phyloP scores from a whole-genome alignment of 2,329 filamentous ascomycete species.

The Diplodia seriata region DNA sequence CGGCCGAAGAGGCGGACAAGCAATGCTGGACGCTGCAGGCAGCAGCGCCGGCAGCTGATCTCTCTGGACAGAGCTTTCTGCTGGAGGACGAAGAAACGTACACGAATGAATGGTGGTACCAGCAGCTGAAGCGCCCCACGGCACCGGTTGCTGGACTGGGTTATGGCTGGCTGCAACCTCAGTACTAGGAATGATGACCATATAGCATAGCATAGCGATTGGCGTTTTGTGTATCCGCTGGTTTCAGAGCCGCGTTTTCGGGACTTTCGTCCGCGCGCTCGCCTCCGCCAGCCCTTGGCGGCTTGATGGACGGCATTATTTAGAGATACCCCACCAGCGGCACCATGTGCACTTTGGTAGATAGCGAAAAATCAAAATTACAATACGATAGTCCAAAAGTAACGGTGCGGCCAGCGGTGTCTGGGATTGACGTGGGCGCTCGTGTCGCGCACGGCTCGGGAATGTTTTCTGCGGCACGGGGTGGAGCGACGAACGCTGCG shows the following conservation, averaged over 20 bases:
- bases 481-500: slow-evolving; percentile 14
- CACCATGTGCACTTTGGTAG: slow-evolving; percentile 26
- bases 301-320: slow-evolving; percentile 1
- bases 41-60: slow-evolving; percentile 41
- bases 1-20: slow-evolving; percentile 33
- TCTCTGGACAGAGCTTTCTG: slow-evolving; percentile 52
- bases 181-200: slow-evolving; percentile 16
- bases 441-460: slow-evolving; percentile 18
- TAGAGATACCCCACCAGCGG: slow-evolving; percentile 25
- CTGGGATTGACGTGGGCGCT: slow-evolving; percentile 12
- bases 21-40: slow-evolving; percentile 40
- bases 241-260: slow-evolving; percentile 18
- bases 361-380: slow-evolving; percentile 21
- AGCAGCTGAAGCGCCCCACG: slow-evolving; percentile 45
- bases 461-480: slow-evolving; percentile 19
- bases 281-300: slow-evolving; percentile 8
- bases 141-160: slow-evolving; percentile 49
- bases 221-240: slow-evolving; percentile 38
- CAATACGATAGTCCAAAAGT: slow-evolving; percentile 6
- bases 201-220: slow-evolving; percentile 40
- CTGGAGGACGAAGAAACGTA: slow-evolving; percentile 49
- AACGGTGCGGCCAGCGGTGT: not conserved
- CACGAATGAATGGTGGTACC: slow-evolving; percentile 52
- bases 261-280: slow-evolving; percentile 17
- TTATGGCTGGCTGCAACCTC: slow-evolving; percentile 47